Evolutionary conservation across 73 alveolate genomes (phyloP), one percentile per base, ranked within the genome.

Genomic region (Paramecium octaurelia): DNA sequence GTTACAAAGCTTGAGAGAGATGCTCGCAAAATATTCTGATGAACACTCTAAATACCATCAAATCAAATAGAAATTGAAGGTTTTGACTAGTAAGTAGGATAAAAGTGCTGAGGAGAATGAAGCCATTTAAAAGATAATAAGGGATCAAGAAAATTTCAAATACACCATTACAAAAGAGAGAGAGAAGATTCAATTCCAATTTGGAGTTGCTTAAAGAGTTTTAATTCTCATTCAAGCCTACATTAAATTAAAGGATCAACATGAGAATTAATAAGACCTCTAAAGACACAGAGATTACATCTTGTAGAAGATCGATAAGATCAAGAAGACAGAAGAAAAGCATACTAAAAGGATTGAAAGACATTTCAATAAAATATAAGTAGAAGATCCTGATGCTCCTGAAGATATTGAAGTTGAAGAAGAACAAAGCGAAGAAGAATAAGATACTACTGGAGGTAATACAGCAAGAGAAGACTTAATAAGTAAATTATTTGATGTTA

Each of bases 321-420:
- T 64, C 29, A 64, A 64, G 84, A 64, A 64, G 46, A 31, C 84
- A 64, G 84, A 64, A 2, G 84, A 64, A 31, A 64, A 64, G 84
- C 84, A 64, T 64, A 34, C 46, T 1, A 64, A 64, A 18, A 64
- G 29, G 12, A 31, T 64, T 10, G 84, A 64, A 31, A 64, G 48
- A 64, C 84, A 64, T 64, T 64, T 4, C 84, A 7, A 64, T 27
- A 64, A 12, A 12, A 64, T 64, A 31, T 7, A 1, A 2, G 48
- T 64, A 14, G 84, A 64, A 3, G 69, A 54, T 54, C 31, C 27
- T 54, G 48, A 21, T 64, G 84, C 29, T 27, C 9, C 84, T 64
- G 84, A 64, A 14, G 84, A 64, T 2, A 34, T 64, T 10, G 44
- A 27, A 64, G 48, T 21, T 23, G 84, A 64, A 34, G 44, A 21